These are phyloP conservation scores for Sarcodon aspratus DNA, from an alignment of 768 basidiomycete species.

Conservation along the genomic window DNA sequence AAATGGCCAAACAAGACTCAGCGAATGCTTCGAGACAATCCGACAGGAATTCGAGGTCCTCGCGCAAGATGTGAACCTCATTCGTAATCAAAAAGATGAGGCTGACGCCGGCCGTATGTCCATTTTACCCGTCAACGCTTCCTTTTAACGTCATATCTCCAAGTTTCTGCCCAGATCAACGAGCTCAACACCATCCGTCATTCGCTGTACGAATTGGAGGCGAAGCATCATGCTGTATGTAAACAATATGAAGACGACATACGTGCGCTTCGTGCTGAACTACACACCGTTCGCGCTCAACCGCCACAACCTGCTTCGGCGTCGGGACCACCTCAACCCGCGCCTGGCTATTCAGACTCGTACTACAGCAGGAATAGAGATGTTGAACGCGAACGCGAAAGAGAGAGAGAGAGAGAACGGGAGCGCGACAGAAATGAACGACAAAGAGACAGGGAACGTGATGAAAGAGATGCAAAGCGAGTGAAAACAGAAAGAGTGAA, in stretches of 20 bases:
- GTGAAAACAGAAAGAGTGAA: slow-evolving; percentile 43
- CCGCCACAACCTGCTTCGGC: slow-evolving; percentile 7
- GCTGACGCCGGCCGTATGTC: slow-evolving; percentile 73
- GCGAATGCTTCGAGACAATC: slow-evolving; percentile 73
- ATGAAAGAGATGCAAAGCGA: slow-evolving; percentile 43
- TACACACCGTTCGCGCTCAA: slow-evolving; percentile 38
- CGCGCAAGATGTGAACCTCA: slow-evolving; percentile 48
- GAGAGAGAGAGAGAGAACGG: slow-evolving; percentile 20
- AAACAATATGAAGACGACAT: slow-evolving; percentile 85
- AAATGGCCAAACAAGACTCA: slow-evolving; percentile 34
- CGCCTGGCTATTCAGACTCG: slow-evolving; percentile 10
- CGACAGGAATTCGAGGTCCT: slow-evolving; percentile 78
- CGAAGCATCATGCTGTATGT: slow-evolving; percentile 76
- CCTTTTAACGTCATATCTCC: background rate
- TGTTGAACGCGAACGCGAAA: slow-evolving; percentile 17
- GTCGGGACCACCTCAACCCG: slow-evolving; percentile 13
- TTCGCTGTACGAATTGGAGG: slow-evolving; percentile 85
- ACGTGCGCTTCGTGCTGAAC: slow-evolving; percentile 54
- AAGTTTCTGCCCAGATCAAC: slow-evolving; percentile 75
- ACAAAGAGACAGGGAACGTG: slow-evolving; percentile 26
- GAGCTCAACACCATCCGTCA: slow-evolving; percentile 87
- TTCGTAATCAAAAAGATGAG: slow-evolving; percentile 78
- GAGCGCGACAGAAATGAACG: slow-evolving; percentile 16
- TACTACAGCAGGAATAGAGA: slow-evolving; percentile 11
- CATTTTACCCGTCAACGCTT: slow-evolving; percentile 15